Evolutionary conservation across 139 green algal genomes (phyloP).

Genomic region (Chlorella sp.): DNA sequence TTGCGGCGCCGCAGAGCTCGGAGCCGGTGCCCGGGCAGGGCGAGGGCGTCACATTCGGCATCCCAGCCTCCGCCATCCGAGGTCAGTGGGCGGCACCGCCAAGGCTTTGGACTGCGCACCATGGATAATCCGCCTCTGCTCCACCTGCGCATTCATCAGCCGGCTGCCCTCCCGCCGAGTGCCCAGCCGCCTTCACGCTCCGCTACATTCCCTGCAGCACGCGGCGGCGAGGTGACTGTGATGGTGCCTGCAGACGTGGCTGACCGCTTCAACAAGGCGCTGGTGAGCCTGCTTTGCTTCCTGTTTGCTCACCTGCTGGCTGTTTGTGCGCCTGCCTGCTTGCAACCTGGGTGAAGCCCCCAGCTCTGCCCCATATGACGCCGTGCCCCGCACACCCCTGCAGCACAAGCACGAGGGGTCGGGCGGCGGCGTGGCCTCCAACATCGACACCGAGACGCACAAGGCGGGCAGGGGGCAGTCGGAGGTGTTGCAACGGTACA

Average conservation of each 20-base stretch:
- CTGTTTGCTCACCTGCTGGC: neutral
- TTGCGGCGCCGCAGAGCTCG: neutral
- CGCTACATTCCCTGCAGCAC: neutral
- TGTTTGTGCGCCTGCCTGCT: neutral
- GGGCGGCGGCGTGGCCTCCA: constrained; percentile 10
- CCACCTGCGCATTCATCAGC: too few relatives aligned
- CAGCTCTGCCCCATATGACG: too few relatives aligned
- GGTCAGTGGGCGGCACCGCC: neutral
- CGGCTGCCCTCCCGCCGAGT: neutral
- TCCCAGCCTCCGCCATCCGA: constrained; percentile 9
- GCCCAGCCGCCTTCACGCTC: neutral
- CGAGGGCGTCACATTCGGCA: neutral
- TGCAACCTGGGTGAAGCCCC: too few relatives aligned
- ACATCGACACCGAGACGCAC: constrained; percentile 39
- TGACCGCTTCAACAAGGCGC: constrained; percentile 35
- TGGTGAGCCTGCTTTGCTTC: neutral
- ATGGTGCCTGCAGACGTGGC: constrained; percentile 37
- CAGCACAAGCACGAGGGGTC: constrained; percentile 20
- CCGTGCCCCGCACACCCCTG: neutral
- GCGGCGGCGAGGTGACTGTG: constrained; percentile 19
- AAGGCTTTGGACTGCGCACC: neutral
- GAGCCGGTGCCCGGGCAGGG: constrained; percentile 1
- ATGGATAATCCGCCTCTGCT: too few relatives aligned
- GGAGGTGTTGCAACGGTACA: too few relatives aligned
- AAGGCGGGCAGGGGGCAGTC: neutral